These are phyloP conservation scores for Pseudogymnoascus sp. DNA, from an alignment of 2,329 filamentous ascomycete genomes.

Conservation along the genomic window DNA sequence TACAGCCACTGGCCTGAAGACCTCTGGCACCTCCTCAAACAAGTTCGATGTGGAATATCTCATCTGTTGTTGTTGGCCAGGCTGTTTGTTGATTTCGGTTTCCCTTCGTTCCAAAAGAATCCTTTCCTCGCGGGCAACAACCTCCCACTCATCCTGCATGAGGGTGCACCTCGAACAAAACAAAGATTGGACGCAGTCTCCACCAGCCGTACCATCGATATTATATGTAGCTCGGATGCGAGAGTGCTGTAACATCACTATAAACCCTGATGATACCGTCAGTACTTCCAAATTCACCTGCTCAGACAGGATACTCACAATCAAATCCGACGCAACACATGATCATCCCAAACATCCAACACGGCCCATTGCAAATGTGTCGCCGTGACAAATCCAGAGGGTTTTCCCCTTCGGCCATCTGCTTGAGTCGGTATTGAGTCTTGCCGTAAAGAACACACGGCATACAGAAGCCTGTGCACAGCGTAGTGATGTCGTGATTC, in stretches of 20 bases:
- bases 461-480: slow-evolving; percentile 32
- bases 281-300: background rate
- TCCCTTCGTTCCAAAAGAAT: slow-evolving; percentile 10
- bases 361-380: slow-evolving; percentile 31
- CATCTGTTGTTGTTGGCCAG: slow-evolving; percentile 16
- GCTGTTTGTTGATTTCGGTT: slow-evolving; percentile 11
- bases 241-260: slow-evolving; percentile 30
- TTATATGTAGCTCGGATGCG: slow-evolving; percentile 35
- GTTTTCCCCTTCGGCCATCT: slow-evolving; percentile 30
- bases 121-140: slow-evolving; percentile 31
- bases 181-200: slow-evolving; percentile 29
- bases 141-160: slow-evolving; percentile 37
- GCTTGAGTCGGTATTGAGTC: slow-evolving; percentile 34
- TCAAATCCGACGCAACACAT: slow-evolving; percentile 19
- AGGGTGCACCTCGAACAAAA: slow-evolving; percentile 35
- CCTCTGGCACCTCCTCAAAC: slow-evolving; percentile 3
- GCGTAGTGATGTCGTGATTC: slow-evolving; percentile 26
- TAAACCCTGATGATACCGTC: background rate
- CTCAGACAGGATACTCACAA: slow-evolving; percentile 7
- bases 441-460: slow-evolving; percentile 37
- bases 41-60: slow-evolving; percentile 15
- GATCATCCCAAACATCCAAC: slow-evolving; percentile 27
- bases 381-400: slow-evolving; percentile 32
- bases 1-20: background rate
- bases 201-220: slow-evolving; percentile 29